Evolutionary conservation across 2,329 filamentous ascomycete genomes (phyloP), one percentile per base, ranked within the genome.

Genomic region (Chaetomium globosum): DNA sequence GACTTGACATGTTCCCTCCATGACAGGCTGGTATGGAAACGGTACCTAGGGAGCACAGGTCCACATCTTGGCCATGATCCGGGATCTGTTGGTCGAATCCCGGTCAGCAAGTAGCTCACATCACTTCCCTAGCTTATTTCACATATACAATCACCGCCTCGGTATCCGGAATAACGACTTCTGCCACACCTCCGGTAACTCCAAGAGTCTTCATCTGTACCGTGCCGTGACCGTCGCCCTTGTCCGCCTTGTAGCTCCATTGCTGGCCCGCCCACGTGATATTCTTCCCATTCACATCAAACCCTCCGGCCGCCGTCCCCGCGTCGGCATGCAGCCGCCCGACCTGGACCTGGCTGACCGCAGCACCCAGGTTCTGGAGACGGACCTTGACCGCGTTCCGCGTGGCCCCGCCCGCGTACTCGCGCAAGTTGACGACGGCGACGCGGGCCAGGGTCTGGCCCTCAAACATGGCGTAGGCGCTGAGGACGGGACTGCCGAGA

Each of bases 281-380:
- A 48, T 48, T 48, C 46, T 48, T 48, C 46, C n/a, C 46, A 48
- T 48, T 48, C n/a, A 48, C 46, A 48, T 48, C 46, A 48, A 48
- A 48, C 8, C 46, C 46, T 4, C 46, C 46, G 8, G 46, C 46
- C 46, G 46, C 46, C 46, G 46, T 48, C 10, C 46, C 46, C 46
- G 46, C 46, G 10, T 48, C 46, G 46, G 46, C 46, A 48, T 48
- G 46, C 2, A 48, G 46, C 46, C 46, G 46, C 7, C 46, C 46
- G 46, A 48, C 46, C 46, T 8, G 46, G 46, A 23, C 46, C 46
- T 48, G 4, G 9, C n/a, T 12, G n/a, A 48, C 46, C 5, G n/a
- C 46, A 12, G 46, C 46, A 10, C 46, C 46, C 9, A 48, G 46
- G n/a, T 48, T 48, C 46, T 48, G n/a, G 10, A 48, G 46, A 9